Percentiles rank a stretch among this genome's conserved stretches.
phyloP scores from a whole-genome alignment of 352 stramenopile genomes.

The Phytopythium montanum region DNA sequence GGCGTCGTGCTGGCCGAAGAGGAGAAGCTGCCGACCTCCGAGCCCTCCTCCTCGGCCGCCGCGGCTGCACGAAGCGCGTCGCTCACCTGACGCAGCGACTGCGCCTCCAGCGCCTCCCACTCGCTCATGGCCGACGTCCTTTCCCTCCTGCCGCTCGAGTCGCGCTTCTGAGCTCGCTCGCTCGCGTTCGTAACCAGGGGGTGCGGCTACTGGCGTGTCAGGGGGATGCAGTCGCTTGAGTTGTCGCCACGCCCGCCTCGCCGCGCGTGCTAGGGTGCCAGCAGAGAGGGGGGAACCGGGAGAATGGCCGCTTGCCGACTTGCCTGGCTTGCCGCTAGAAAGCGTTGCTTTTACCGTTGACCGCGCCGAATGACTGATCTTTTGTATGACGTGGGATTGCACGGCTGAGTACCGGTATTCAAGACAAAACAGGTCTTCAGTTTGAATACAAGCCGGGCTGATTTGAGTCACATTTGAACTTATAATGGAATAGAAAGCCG shows the following conservation, averaged over 20 bases:
- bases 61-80: constrained; percentile 6
- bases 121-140: constrained; percentile 10
- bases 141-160: neutral
- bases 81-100: constrained; percentile 5
- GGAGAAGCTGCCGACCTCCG: constrained; percentile 25
- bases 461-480: neutral
- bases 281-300: neutral
- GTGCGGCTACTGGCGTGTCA: neutral
- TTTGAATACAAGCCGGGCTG: neutral
- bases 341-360: neutral
- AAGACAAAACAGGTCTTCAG: neutral
- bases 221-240: neutral
- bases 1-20: constrained; percentile 37
- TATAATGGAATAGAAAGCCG: neutral
- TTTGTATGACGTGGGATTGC: neutral
- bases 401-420: neutral
- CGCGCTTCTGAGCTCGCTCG: neutral
- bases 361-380: neutral
- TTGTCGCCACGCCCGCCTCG: neutral
- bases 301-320: neutral
- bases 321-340: neutral
- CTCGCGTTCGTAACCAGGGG: neutral
- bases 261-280: neutral
- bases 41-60: constrained; percentile 24
- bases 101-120: constrained; percentile 19